phyloP scores from a whole-genome alignment of 495 filamentous ascomycete genomes.

The Sporormia fimetaria region DNA sequence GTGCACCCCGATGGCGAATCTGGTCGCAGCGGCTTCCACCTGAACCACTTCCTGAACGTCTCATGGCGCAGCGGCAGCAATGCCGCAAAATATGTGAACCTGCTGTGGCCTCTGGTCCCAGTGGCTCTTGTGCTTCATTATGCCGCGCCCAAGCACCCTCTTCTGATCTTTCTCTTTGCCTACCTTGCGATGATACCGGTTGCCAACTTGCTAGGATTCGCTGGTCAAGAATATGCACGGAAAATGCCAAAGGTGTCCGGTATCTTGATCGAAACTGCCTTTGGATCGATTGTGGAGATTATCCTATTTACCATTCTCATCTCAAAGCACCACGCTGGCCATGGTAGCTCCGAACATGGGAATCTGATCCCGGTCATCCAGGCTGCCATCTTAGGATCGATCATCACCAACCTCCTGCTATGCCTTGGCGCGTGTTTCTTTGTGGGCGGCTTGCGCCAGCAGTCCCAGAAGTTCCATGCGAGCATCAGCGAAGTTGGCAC shows the following conservation, averaged over 20 bases:
- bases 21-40: constrained; percentile 50
- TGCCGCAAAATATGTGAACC: constrained; percentile 47
- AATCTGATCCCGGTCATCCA: constrained; percentile 57
- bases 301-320: constrained; percentile 71
- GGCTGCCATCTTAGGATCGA: constrained; percentile 70
- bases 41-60: constrained; percentile 47
- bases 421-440: constrained; percentile 73
- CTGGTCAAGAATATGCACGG: constrained; percentile 65
- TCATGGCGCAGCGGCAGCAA: constrained; percentile 47
- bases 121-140: constrained; percentile 55
- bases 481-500: constrained; percentile 74
- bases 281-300: constrained; percentile 70
- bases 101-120: constrained; percentile 65
- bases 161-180: constrained; percentile 56
- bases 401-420: constrained; percentile 60
- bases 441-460: constrained; percentile 52
- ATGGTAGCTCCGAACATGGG: constrained; percentile 19
- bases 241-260: constrained; percentile 75
- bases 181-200: constrained; percentile 79
- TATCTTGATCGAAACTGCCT: constrained; percentile 65
- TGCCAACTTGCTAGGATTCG: constrained; percentile 80
- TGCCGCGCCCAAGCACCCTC: constrained; percentile 45
- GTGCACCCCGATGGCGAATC: constrained; percentile 53
- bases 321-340: constrained; percentile 32
- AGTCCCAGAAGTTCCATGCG: constrained; percentile 53